A percentile compares a stretch with the other conserved stretches of the same genome.
These are phyloP conservation scores for Streptanthus diversifolius DNA, from an alignment of 345 rosid genomes.

Conservation along the genomic window DNA sequence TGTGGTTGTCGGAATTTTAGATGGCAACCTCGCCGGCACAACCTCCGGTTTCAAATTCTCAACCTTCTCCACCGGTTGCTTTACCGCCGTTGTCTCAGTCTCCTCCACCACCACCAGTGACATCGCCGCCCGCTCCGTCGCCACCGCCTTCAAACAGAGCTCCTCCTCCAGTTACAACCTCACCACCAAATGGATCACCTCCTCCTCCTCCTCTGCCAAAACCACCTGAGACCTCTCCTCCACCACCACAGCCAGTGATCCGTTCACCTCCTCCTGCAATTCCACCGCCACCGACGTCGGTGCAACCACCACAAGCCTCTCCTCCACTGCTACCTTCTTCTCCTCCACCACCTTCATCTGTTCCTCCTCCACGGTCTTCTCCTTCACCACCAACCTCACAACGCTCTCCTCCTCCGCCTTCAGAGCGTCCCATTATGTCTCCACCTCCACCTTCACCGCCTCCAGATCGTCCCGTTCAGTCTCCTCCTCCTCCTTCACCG, in stretches of 20 bases:
- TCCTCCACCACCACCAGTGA: constrained; percentile 30
- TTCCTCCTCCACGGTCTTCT: constrained; percentile 12
- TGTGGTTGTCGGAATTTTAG: constrained; percentile 10
- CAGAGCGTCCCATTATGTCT: constrained; percentile 18
- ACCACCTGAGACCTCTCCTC: constrained; percentile 24
- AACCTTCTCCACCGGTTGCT: constrained; percentile 19
- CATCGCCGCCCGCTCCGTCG: constrained; percentile 15
- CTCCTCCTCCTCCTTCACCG: constrained; percentile 24
- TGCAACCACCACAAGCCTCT: constrained; percentile 25
- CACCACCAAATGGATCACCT: constrained; percentile 10
- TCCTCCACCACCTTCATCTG: constrained; percentile 32
- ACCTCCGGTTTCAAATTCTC: constrained; percentile 40
- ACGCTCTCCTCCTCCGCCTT: constrained; percentile 30
- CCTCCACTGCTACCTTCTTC: constrained; percentile 30
- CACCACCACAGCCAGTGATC: constrained; percentile 20
- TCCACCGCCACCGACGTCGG: constrained; percentile 21
- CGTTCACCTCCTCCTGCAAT: constrained; percentile 33
- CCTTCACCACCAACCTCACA: constrained; percentile 27
- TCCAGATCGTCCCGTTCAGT: constrained; percentile 3
- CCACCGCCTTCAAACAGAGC: constrained; percentile 24
- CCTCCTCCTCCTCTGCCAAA: constrained; percentile 28
- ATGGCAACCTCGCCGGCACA: constrained; percentile 72
- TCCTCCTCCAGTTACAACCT: constrained; percentile 25
- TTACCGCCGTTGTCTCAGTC: constrained; percentile 34
- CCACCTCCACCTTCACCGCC: constrained; percentile 27